A percentile compares a stretch with the other conserved stretches of the same genome.
Conservation (phyloP, 2,329 filamentous ascomycete genomes). For the Fusarium secorum region DNA sequence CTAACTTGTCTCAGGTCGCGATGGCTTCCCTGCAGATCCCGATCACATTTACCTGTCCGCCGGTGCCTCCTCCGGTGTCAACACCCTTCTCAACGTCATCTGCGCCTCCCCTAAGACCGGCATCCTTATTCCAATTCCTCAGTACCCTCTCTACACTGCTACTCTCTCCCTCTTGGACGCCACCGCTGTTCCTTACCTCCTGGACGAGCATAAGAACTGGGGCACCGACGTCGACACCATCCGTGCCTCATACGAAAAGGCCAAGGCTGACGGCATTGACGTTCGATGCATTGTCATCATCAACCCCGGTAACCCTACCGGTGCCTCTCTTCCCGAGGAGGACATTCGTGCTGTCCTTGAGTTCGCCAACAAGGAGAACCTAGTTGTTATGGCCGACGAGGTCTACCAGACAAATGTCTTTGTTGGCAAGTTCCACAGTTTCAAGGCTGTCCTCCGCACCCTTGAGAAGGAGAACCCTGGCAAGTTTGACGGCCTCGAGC, state of each 20-base stretch:
- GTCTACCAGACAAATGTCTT: slow-evolving; percentile 99
- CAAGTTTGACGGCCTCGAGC: slow-evolving; percentile 84
- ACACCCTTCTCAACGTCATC: slow-evolving; percentile 89
- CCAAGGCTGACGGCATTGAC: slow-evolving; percentile 79
- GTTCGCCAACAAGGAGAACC: slow-evolving; percentile 82
- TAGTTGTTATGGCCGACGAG: slow-evolving; percentile 94
- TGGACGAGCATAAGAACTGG: slow-evolving; percentile 88
- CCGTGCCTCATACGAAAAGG: slow-evolving; percentile 74
- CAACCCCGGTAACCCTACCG: slow-evolving; percentile 98
- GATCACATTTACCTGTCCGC: slow-evolving; percentile 88
- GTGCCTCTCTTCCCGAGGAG: slow-evolving; percentile 78
- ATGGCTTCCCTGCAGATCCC: slow-evolving; percentile 85
- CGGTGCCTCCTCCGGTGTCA: slow-evolving; percentile 93
- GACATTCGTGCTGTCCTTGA: slow-evolving; percentile 88
- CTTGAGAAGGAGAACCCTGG: slow-evolving; percentile 78
- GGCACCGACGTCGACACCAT: slow-evolving; percentile 86
- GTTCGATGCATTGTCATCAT: slow-evolving; percentile 95
- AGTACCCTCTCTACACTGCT: slow-evolving; percentile 97
- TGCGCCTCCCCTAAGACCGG: slow-evolving; percentile 80
- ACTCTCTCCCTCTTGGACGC: slow-evolving; percentile 87
- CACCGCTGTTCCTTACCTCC: slow-evolving; percentile 88
- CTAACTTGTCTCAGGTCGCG: slow-evolving; percentile 64
- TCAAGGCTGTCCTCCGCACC: slow-evolving; percentile 86
- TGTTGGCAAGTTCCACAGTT: slow-evolving; percentile 90
- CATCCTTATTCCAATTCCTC: slow-evolving; percentile 92